Evolutionary conservation across 768 basidiomycete genomes (phyloP), one percentile per base, ranked within the genome.

Genomic region (Auricularia sp.): DNA sequence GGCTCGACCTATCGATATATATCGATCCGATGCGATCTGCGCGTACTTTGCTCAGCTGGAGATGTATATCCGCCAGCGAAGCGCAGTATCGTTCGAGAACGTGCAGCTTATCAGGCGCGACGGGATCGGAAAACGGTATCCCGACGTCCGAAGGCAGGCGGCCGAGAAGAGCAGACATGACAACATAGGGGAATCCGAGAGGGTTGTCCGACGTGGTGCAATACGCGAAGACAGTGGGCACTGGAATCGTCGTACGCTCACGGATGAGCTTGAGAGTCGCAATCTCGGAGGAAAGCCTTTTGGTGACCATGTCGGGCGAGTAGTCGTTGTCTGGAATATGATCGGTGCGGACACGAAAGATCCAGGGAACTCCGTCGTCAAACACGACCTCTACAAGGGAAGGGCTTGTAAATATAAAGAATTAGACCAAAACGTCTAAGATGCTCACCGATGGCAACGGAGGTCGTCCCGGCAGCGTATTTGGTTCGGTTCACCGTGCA

Each of bases 251-350:
- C 16, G 70, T 65, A 36, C 66, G 68, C 35, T 63, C 53, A n/a
- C 66, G 42, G 51, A 72, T 67, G 43, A 70, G 71, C 33, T 67
- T 68, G 69, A 72, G 69, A 1, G 70, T 71, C n/a, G 69, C 69
- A 35, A 71, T 65, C 67, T 71, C 34, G 62, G 63, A 12, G 11
- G 16, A 7, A 33, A 59, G 23, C 16, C 56, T 14, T 33, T 29
- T 14, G 16, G 56, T 29, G 12, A 34, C 23, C 11, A 75, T 2
- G 23, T 29, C n/a, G 11, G 11, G 51, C 34, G 47, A 29, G 8
- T 35, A 42, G 7, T 4, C 7, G 34, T 18, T 16, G 21, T 16
- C 56, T 23, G n/a, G 11, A 23, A 12, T 10, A 33, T 59, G 56
- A 14, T 59, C 29, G 18, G 56, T 59, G 23, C 56, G 23, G 4